phyloP scores from a whole-genome alignment of 768 basidiomycete genomes.

The Rhizopogon sp. region DNA sequence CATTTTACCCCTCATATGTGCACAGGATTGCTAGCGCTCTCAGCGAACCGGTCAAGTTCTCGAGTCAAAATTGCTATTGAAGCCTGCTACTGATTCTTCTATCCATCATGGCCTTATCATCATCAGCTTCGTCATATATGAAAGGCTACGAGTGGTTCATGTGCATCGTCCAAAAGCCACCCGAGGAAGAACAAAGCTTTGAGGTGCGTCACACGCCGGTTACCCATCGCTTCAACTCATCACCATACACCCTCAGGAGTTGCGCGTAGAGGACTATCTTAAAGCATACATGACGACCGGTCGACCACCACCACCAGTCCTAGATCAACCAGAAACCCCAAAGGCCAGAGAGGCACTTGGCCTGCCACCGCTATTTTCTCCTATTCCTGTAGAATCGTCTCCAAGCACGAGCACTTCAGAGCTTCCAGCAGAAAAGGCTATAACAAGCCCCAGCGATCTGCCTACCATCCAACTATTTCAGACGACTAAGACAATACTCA shows the following conservation, averaged over 20 bases:
- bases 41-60: neutral
- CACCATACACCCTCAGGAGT: constrained; percentile 37
- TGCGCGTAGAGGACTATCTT: constrained; percentile 51
- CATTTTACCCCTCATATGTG: neutral
- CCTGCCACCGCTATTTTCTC: constrained; percentile 49
- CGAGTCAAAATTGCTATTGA: neutral
- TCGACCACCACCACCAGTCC: constrained; percentile 42
- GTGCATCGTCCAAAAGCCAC: neutral
- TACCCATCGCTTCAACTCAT: neutral
- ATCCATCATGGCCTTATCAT: neutral
- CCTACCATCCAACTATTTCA: constrained; percentile 21
- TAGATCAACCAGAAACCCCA: constrained; percentile 40
- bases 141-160: neutral
- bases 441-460: constrained; percentile 10
- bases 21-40: too few relatives aligned
- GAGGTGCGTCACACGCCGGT: constrained; percentile 14
- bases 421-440: neutral
- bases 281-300: constrained; percentile 42
- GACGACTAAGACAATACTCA: constrained; percentile 13
- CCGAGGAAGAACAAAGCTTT: constrained; percentile 18
- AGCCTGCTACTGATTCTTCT: neutral
- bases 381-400: constrained; percentile 18
- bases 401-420: constrained; percentile 1
- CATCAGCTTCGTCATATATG: neutral
- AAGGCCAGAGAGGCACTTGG: constrained; percentile 38